Evolutionary conservation across 2,329 filamentous ascomycete species (phyloP).

Genomic region (Pseudocercospora cruenta): DNA sequence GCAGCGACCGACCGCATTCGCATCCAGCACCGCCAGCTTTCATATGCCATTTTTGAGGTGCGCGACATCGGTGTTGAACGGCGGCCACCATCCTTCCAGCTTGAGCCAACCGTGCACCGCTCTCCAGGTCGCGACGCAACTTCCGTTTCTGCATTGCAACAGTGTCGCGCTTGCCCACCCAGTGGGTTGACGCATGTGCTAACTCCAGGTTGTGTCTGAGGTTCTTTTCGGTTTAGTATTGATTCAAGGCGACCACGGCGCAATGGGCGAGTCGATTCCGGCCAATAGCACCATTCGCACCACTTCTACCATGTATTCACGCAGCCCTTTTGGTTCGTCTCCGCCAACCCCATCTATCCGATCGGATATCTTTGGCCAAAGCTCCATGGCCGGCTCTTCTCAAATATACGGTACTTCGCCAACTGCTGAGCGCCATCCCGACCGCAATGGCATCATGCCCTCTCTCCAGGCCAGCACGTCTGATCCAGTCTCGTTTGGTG

Average conservation of each 20-base stretch:
- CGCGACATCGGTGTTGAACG: constrained; percentile 9
- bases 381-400: constrained; percentile 27
- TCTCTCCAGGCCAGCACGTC: constrained; percentile 30
- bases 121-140: neutral
- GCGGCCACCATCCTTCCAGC: constrained; percentile 2
- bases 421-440: constrained; percentile 47
- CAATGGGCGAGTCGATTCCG: constrained; percentile 28
- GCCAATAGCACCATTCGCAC: constrained; percentile 19
- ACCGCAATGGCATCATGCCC: constrained; percentile 41
- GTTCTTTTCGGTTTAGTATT: constrained; percentile 8
- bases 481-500: constrained; percentile 28
- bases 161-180: constrained; percentile 7
- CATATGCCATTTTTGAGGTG: constrained; percentile 16
- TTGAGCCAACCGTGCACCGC: neutral
- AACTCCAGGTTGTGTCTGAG: neutral
- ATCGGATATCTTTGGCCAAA: constrained; percentile 44
- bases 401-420: constrained; percentile 46
- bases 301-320: constrained; percentile 26
- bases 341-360: constrained; percentile 28
- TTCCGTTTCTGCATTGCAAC: neutral
- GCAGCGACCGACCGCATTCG: neutral
- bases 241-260: constrained; percentile 10
- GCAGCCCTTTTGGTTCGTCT: constrained; percentile 26
- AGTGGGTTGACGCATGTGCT: constrained; percentile 19
- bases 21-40: neutral